Evolutionary conservation across 2,329 filamentous ascomycete species (phyloP).

Genomic region (Paramyrothecium sp.): DNA sequence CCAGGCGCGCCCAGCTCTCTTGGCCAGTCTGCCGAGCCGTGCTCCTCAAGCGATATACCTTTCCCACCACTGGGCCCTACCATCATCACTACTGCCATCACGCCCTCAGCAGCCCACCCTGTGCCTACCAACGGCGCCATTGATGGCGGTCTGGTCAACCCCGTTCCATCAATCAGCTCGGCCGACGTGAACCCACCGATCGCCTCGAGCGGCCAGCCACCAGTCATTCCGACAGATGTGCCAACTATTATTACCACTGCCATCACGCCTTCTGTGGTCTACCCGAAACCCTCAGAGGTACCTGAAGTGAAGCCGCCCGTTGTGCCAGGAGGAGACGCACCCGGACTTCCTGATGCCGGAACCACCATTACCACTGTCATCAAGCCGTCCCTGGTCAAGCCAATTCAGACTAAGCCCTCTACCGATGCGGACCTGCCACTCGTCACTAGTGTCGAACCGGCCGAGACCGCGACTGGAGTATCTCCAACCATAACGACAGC

Average conservation of each 20-base stretch:
- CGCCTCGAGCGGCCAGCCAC: too few species aligned
- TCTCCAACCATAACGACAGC: background rate
- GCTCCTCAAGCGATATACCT: background rate
- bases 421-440: background rate
- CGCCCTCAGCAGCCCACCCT: background rate
- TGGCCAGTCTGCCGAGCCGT: background rate
- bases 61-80: background rate
- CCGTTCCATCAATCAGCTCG: too few species aligned
- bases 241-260: too few species aligned
- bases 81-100: background rate
- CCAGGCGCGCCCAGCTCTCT: background rate
- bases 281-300: background rate
- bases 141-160: too few species aligned
- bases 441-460: background rate
- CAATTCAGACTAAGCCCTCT: background rate
- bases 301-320: too few species aligned
- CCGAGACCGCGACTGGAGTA: background rate
- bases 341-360: too few species aligned
- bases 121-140: too few species aligned
- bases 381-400: background rate
- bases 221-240: too few species aligned
- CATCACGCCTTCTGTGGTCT: too few species aligned
- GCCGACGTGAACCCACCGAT: too few species aligned
- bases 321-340: too few species aligned
- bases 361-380: too few species aligned